Evolutionary conservation across 2,329 filamentous ascomycete genomes (phyloP).

Genomic region (Aspergillus calidoustus): DNA sequence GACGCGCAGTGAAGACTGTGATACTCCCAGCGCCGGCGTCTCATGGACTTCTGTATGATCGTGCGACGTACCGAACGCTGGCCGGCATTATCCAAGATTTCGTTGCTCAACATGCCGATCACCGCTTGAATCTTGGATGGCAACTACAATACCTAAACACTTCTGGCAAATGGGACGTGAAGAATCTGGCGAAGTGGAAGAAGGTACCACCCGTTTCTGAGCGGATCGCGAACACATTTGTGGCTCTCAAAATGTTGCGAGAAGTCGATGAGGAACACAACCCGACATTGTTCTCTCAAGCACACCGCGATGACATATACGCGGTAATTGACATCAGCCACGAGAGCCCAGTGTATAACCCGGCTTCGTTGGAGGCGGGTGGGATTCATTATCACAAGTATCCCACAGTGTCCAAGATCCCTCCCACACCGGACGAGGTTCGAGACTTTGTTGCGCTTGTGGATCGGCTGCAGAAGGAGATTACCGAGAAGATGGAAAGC

Average conservation of each 20-base stretch:
- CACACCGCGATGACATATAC: constrained; percentile 70
- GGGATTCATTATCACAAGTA: constrained; percentile 82
- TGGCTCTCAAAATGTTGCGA: constrained; percentile 89
- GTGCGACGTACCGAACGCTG: constrained; percentile 73
- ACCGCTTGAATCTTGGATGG: constrained; percentile 82
- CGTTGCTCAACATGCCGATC: constrained; percentile 73
- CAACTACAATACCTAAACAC: constrained; percentile 87
- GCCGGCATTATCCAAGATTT: constrained; percentile 85
- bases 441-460: constrained; percentile 63
- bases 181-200: constrained; percentile 92
- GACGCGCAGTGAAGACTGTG: constrained; percentile 65
- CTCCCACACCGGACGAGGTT: constrained; percentile 69
- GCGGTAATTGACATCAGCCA: constrained; percentile 90
- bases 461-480: constrained; percentile 62
- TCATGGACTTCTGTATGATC: constrained; percentile 83
- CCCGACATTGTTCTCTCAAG: constrained; percentile 70
- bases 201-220: constrained; percentile 76
- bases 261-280: constrained; percentile 85
- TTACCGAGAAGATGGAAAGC: constrained; percentile 52
- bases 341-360: constrained; percentile 87
- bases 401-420: constrained; percentile 88
- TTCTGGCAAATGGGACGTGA: constrained; percentile 96
- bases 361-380: constrained; percentile 67
- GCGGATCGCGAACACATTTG: constrained; percentile 78
- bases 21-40: constrained; percentile 77